Conservation (phyloP, 2,329 filamentous ascomycete genomes). For the Aphanoascus verrucosus region DNA sequence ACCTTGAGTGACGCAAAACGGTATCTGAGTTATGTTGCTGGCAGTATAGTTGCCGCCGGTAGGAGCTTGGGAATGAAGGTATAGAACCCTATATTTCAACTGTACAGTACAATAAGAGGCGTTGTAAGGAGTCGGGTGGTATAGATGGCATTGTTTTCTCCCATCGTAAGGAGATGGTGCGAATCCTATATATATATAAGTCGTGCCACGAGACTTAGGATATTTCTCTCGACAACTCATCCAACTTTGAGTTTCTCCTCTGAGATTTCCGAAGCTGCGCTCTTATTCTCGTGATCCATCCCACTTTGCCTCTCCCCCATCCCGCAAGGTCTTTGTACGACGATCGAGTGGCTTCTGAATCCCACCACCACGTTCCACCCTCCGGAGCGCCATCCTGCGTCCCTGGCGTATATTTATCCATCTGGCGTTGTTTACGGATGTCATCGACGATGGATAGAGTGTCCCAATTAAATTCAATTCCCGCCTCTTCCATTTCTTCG, state of each 20-base stretch:
- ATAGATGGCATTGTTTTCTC: background rate
- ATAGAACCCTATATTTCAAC: constrained; percentile 32
- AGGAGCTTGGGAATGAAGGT: constrained; percentile 80
- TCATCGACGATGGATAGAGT: constrained; percentile 26
- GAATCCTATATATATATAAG: too few relatives aligned
- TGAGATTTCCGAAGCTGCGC: constrained; percentile 3
- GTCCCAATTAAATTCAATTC: constrained; percentile 28
- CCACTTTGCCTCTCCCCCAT: constrained; percentile 3
- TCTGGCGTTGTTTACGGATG: constrained; percentile 23
- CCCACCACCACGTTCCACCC: constrained; percentile 11
- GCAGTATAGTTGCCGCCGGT: constrained; percentile 66
- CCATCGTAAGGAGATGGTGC: too few relatives aligned
- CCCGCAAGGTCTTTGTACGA: constrained; percentile 15
- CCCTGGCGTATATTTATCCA: constrained; percentile 14
- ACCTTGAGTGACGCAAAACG: constrained; percentile 55
- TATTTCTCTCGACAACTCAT: background rate
- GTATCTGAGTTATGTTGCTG: constrained; percentile 73
- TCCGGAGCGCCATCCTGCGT: background rate
- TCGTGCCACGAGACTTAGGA: background rate
- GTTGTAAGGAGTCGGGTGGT: background rate
- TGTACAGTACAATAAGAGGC: background rate
- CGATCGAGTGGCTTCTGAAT: constrained; percentile 12
- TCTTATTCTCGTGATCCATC: constrained; percentile 10
- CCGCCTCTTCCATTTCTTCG: constrained; percentile 36
- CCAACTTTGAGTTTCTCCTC: background rate